Conservation (phyloP, 139 green algal genomes). For the Closterium sp. region DNA sequence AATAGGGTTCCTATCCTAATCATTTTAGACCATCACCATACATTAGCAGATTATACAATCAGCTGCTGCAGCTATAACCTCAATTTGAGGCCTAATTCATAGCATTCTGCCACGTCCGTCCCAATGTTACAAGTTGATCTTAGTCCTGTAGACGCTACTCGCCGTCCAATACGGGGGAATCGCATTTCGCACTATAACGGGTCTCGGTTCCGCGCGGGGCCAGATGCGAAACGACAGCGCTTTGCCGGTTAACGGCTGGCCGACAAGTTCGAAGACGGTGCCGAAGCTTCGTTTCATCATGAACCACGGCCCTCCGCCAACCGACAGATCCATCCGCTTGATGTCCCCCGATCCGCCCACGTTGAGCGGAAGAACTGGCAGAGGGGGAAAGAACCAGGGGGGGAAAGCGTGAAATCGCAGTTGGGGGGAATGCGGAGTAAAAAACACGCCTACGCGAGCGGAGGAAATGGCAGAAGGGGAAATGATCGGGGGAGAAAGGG, state of each 20-base stretch:
- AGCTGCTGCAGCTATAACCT: too few species aligned
- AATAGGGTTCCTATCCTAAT: too few species aligned
- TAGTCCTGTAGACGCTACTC: not conserved
- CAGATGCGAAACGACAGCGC: not conserved
- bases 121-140: not conserved
- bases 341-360: not conserved
- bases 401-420: not conserved
- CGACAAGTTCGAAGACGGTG: not conserved
- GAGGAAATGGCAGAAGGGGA: too few species aligned
- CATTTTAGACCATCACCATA: too few species aligned
- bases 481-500: too few species aligned
- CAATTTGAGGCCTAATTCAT: too few species aligned
- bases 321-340: not conserved
- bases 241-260: not conserved
- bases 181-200: not conserved
- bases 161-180: not conserved
- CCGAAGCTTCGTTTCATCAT: not conserved
- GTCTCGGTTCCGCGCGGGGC: not conserved
- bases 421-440: too few species aligned
- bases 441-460: too few species aligned
- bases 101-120: too few species aligned
- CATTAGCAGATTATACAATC: too few species aligned
- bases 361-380: not conserved
- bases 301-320: not conserved
- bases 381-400: not conserved